Conservation (phyloP, 768 basidiomycete genomes). For the Leccinum variicolor region DNA sequence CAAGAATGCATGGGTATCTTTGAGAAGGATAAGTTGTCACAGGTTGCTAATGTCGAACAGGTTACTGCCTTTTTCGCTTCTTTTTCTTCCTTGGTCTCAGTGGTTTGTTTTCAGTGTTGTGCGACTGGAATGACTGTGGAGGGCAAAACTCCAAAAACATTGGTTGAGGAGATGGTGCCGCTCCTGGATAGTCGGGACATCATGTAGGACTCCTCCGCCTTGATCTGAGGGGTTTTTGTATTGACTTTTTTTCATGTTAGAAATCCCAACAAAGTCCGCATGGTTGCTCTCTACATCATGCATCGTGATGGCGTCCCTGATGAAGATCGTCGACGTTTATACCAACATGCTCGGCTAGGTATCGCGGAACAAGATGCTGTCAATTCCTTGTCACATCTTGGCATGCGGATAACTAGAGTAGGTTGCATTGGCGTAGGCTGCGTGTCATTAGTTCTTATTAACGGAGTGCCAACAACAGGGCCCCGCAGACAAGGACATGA, state of each 20-base stretch:
- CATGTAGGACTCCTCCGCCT: conserved; percentile 48
- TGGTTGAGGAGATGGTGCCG: conserved; percentile 99
- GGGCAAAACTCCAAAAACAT: conserved; percentile 88
- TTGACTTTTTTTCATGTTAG: conserved; percentile 37
- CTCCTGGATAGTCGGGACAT: conserved; percentile 85
- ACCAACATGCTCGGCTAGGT: conserved; percentile 89
- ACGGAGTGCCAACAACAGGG: conserved; percentile 40
- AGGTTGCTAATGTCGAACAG: conserved; percentile 90
- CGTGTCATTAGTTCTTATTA: not conserved
- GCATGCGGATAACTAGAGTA: conserved; percentile 82
- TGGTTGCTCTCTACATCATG: conserved; percentile 94
- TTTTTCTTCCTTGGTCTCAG: not conserved
- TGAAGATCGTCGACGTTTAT: conserved; percentile 90
- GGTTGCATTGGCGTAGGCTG: conserved; percentile 18
- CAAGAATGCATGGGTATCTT: conserved; percentile 96
- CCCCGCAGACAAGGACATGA: conserved; percentile 71
- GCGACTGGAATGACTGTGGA: conserved; percentile 90
- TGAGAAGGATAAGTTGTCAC: conserved; percentile 79
- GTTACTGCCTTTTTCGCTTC: conserved; percentile 34
- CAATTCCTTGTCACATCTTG: conserved; percentile 80
- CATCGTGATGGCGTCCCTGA: conserved; percentile 97
- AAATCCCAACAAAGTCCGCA: conserved; percentile 89
- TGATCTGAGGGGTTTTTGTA: not conserved
- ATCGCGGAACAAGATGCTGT: conserved; percentile 91
- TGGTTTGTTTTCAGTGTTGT: conserved; percentile 61